phyloP scores from a whole-genome alignment of 1,139 yeast species.

The Nakaseomyces kungkrabaensis region DNA sequence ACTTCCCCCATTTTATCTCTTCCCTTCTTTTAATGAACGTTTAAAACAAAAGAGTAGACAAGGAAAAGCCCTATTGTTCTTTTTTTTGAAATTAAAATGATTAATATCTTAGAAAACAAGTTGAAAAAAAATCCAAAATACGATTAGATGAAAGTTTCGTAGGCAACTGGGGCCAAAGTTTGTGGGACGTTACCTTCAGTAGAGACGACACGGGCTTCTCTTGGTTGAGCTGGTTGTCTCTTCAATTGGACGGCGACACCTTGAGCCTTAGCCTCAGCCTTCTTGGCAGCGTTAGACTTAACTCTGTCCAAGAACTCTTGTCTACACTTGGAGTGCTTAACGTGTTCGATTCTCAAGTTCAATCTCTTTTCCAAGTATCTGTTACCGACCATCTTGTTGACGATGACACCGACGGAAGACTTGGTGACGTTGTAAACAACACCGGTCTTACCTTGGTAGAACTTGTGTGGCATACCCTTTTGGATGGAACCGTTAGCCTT shows the following conservation, averaged over 20 bases:
- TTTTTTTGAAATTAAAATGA: too few relatives aligned
- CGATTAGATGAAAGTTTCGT: conserved; percentile 94
- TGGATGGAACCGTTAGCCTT: conserved; percentile 99
- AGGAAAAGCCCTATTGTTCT: too few relatives aligned
- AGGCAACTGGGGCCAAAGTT: conserved; percentile 97
- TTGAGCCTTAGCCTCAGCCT: conserved; percentile 88
- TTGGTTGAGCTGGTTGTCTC: conserved; percentile 98
- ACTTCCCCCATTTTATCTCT: too few relatives aligned
- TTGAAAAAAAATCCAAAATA: not conserved
- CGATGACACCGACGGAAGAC: conserved; percentile 94
- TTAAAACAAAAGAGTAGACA: too few relatives aligned
- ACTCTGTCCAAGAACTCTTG: conserved; percentile 98
- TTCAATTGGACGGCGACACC: conserved; percentile 88
- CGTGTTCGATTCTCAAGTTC: conserved; percentile 97
- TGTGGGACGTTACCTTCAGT: conserved; percentile 79
- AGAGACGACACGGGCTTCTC: conserved; percentile 78
- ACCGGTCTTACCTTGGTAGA: conserved; percentile 99
- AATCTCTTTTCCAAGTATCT: conserved; percentile 98
- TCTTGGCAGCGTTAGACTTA: conserved; percentile 88
- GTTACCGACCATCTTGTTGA: conserved; percentile 98
- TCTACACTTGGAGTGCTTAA: conserved; percentile 99
- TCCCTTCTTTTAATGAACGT: too few relatives aligned
- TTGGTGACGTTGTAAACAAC: conserved; percentile 97
- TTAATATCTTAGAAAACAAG: not conserved
- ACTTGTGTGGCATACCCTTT: conserved; percentile 99